Conservation (phyloP, 192 early-diverging fungal genomes). For the Umbelopsis sp. region DNA sequence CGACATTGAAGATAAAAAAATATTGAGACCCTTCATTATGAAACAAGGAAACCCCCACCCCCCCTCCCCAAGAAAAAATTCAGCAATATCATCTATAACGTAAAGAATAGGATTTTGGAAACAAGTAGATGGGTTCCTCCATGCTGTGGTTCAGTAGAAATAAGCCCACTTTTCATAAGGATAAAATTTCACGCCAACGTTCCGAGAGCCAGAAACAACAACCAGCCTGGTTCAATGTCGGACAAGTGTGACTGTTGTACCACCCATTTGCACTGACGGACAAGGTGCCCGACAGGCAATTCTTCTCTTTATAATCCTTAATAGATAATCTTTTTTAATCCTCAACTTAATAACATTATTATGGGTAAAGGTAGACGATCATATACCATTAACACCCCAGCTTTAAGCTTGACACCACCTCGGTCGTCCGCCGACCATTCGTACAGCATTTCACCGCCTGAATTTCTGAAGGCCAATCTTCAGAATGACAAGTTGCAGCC, state of each 20-base stretch:
- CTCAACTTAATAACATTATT: background rate
- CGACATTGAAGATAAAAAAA: background rate
- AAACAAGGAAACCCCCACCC: background rate
- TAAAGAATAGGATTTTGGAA: too few relatives aligned
- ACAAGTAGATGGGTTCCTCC: too few relatives aligned
- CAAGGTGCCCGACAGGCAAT: background rate
- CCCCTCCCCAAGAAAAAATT: too few relatives aligned
- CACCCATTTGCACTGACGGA: background rate
- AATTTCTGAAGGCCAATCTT: background rate
- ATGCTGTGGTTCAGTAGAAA: too few relatives aligned
- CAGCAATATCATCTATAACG: background rate
- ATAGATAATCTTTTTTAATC: conserved; percentile 5
- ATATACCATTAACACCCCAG: conserved; percentile 18
- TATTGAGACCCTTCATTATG: background rate
- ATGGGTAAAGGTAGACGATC: conserved; percentile 17
- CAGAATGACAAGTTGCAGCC: background rate
- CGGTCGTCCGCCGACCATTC: conserved; percentile 31
- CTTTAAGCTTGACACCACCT: conserved; percentile 25
- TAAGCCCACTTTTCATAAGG: background rate
- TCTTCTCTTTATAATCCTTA: background rate
- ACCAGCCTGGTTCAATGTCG: background rate
- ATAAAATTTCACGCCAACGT: background rate
- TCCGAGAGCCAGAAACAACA: too few relatives aligned
- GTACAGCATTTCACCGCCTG: conserved; percentile 7
- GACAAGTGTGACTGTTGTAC: conserved; percentile 10